Evolutionary conservation across 805 yeast species (phyloP).

Genomic region (Barnettozyma pratensis): DNA sequence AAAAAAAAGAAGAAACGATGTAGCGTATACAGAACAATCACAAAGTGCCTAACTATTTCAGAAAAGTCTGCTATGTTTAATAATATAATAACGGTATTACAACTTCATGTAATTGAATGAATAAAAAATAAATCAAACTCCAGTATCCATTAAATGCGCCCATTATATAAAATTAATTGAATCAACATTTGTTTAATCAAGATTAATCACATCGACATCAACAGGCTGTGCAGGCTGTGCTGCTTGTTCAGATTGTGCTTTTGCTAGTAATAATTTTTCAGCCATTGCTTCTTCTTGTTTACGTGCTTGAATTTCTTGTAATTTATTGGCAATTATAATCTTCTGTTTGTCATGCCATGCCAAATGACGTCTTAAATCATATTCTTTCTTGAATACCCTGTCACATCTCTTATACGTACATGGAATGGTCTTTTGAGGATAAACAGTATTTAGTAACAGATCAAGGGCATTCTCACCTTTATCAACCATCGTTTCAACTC

Average conservation of each 20-base stretch:
- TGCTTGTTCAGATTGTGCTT: background rate
- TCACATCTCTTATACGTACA: constrained; percentile 50
- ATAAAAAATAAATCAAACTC: too few relatives aligned
- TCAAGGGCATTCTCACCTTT: constrained; percentile 25
- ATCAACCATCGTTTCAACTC: constrained; percentile 22
- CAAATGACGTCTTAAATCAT: constrained; percentile 45
- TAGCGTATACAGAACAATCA: too few relatives aligned
- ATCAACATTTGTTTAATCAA: too few relatives aligned
- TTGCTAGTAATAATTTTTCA: background rate
- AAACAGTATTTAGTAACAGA: constrained; percentile 28
- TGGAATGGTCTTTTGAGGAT: constrained; percentile 27
- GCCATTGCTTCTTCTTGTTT: constrained; percentile 1
- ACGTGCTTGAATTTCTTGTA: constrained; percentile 2
- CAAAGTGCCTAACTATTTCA: too few relatives aligned
- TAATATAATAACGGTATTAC: too few relatives aligned
- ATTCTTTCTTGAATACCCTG: constrained; percentile 45
- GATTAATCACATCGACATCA: background rate
- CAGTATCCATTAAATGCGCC: too few relatives aligned
- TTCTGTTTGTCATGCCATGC: constrained; percentile 42
- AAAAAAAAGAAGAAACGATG: too few relatives aligned
- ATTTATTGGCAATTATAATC: background rate
- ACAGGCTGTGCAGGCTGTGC: background rate
- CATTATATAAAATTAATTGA: too few relatives aligned
- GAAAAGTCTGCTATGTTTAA: too few relatives aligned
- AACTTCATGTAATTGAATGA: too few relatives aligned